Evolutionary conservation across 2,329 filamentous ascomycete genomes (phyloP).

Genomic region (Xylaria sp.): DNA sequence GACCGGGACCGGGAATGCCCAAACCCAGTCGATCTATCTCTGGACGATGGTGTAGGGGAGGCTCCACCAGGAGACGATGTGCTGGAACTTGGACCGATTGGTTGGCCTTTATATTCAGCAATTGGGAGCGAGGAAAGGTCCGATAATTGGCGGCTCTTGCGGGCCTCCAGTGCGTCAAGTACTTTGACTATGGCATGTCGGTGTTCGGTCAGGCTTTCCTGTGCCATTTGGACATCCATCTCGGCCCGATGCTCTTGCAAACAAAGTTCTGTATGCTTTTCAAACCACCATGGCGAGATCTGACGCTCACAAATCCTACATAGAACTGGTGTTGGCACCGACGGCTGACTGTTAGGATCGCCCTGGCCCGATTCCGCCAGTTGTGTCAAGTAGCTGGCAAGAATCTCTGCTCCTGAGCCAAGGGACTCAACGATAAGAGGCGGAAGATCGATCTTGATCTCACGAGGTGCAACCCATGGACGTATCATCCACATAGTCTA

Average conservation of each 20-base stretch:
- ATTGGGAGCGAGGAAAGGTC: slow-evolving; percentile 63
- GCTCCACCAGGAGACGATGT: slow-evolving; percentile 77
- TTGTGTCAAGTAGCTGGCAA: slow-evolving; percentile 91
- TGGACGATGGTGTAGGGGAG: slow-evolving; percentile 75
- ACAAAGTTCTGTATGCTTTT: slow-evolving; percentile 97
- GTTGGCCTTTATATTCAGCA: slow-evolving; percentile 87
- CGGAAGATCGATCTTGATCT: slow-evolving; percentile 96
- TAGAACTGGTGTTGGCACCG: slow-evolving; percentile 79
- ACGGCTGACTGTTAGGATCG: slow-evolving; percentile 79
- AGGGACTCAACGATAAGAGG: slow-evolving; percentile 89
- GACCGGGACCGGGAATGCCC: slow-evolving; percentile 85
- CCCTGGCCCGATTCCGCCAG: slow-evolving; percentile 85
- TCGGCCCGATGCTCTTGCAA: slow-evolving; percentile 95
- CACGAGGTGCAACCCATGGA: slow-evolving; percentile 85
- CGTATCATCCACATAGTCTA: slow-evolving; percentile 99
- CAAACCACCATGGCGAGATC: slow-evolving; percentile 99
- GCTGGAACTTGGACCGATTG: slow-evolving; percentile 79
- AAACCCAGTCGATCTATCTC: slow-evolving; percentile 77
- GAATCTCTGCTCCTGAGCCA: slow-evolving; percentile 91
- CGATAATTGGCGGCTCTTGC: slow-evolving; percentile 71
- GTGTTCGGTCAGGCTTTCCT: slow-evolving; percentile 91
- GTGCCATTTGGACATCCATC: slow-evolving; percentile 96
- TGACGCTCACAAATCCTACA: slow-evolving; percentile 98
- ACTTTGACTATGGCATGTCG: slow-evolving; percentile 95
- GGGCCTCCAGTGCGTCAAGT: slow-evolving; percentile 87